Evolutionary conservation across 805 yeast species (phyloP).

Genomic region (Zygosaccharomyces lentus): DNA sequence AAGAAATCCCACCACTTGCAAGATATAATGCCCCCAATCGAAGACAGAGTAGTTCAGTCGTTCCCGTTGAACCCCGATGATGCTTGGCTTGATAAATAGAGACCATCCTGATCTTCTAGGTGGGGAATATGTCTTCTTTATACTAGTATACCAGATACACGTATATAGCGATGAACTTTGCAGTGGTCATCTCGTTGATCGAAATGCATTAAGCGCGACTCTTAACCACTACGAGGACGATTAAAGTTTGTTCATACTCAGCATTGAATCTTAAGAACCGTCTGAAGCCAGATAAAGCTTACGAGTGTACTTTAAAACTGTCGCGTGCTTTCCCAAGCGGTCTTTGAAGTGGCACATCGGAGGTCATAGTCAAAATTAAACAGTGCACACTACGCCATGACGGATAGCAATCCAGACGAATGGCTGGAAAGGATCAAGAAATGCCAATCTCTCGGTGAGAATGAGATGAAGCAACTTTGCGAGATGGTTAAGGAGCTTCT

Average conservation of each 20-base stretch:
- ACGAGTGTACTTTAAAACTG: not conserved
- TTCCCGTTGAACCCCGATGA: constrained; percentile 32
- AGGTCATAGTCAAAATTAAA: not conserved
- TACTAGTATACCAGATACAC: not conserved
- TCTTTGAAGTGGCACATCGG: not conserved
- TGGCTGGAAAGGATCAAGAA: constrained; percentile 94
- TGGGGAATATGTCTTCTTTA: not conserved
- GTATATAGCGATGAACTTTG: constrained; percentile 5
- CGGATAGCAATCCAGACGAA: constrained; percentile 84
- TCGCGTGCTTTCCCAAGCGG: not conserved
- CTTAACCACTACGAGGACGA: not conserved
- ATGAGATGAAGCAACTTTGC: constrained; percentile 94
- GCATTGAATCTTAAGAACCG: not conserved
- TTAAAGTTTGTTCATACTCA: not conserved
- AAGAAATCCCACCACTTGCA: constrained; percentile 25
- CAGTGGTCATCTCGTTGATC: constrained; percentile 4
- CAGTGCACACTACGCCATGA: constrained; percentile 35
- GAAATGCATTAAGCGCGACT: constrained; percentile 4
- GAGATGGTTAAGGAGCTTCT: constrained; percentile 90
- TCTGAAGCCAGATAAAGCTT: not conserved
- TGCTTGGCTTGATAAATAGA: constrained; percentile 28
- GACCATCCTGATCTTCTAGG: not conserved
- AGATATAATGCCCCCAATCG: constrained; percentile 29
- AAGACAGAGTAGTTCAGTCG: constrained; percentile 24
- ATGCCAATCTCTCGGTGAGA: constrained; percentile 82